Conservation (phyloP, 116 monocot species). For the Papilionanthe hybrid region DNA sequence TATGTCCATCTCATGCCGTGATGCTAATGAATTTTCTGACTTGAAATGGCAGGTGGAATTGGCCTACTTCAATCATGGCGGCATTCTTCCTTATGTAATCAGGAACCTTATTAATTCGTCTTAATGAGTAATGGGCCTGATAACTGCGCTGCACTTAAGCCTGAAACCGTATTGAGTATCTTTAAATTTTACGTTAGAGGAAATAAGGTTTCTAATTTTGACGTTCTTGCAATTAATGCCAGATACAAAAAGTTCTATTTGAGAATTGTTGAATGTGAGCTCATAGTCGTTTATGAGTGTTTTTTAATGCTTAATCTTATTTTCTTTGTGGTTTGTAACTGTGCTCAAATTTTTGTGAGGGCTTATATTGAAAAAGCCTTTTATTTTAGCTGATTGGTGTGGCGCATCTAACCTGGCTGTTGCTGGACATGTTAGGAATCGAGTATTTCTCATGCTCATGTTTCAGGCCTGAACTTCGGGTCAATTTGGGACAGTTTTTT, state of each 20-base stretch:
- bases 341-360: no score
- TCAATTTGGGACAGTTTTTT: no score
- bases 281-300: not conserved
- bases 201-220: not conserved
- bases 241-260: not conserved
- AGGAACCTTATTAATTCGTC: conserved; percentile 18
- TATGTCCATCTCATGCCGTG: not conserved
- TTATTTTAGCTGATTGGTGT: no score
- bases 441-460: no score
- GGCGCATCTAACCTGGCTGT: no score
- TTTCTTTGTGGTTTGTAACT: not conserved
- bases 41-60: conserved; percentile 16
- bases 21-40: not conserved
- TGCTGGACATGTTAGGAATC: no score
- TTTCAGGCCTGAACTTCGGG: no score
- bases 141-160: not conserved
- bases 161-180: not conserved
- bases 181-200: not conserved
- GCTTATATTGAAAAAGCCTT: no score
- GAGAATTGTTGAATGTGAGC: not conserved
- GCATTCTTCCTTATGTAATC: conserved; percentile 25
- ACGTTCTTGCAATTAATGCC: not conserved
- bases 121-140: not conserved
- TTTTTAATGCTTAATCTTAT: not conserved
- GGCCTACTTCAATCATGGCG: conserved; percentile 22